These are phyloP conservation scores for Tolypocladium nubicola DNA, from an alignment of 2,329 filamentous ascomycete genomes.

Conservation along the genomic window DNA sequence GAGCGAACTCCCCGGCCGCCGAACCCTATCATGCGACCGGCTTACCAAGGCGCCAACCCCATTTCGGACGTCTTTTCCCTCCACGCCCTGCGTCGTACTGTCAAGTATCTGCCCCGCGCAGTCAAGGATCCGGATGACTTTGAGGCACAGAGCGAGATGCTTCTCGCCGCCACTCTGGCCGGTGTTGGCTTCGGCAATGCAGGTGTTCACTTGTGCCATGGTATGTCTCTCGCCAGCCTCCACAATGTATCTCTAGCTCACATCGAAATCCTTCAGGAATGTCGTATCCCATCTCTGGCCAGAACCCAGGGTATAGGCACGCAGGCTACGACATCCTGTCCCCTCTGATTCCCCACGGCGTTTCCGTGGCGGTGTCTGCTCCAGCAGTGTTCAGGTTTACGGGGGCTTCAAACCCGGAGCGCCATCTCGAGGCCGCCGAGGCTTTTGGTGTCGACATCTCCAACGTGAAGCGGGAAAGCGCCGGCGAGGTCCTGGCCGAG, in stretches of 20 bases:
- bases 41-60: conserved; percentile 94
- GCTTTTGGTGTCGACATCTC: conserved; percentile 83
- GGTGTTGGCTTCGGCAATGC: conserved; percentile 97
- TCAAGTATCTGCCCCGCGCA: conserved; percentile 86
- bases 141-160: conserved; percentile 92
- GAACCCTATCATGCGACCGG: conserved; percentile 84
- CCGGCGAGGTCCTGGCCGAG: conserved; percentile 78
- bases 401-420: conserved; percentile 78
- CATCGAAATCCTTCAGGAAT: conserved; percentile 47
- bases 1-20: conserved; percentile 73
- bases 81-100: conserved; percentile 68
- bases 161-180: conserved; percentile 85
- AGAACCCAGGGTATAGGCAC: conserved; percentile 85
- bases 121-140: conserved; percentile 81
- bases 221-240: conserved; percentile 20
- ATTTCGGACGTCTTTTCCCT: conserved; percentile 97
- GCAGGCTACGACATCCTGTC: conserved; percentile 67
- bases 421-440: conserved; percentile 82
- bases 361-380: conserved; percentile 86
- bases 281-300: conserved; percentile 94
- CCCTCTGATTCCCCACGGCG: conserved; percentile 88
- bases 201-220: conserved; percentile 71
- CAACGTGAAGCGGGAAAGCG: conserved; percentile 79
- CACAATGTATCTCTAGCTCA: background rate
- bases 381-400: conserved; percentile 94